Evolutionary conservation across 1,284 basidiomycete species (phyloP).

Genomic region (Apiotrichum siamense): DNA sequence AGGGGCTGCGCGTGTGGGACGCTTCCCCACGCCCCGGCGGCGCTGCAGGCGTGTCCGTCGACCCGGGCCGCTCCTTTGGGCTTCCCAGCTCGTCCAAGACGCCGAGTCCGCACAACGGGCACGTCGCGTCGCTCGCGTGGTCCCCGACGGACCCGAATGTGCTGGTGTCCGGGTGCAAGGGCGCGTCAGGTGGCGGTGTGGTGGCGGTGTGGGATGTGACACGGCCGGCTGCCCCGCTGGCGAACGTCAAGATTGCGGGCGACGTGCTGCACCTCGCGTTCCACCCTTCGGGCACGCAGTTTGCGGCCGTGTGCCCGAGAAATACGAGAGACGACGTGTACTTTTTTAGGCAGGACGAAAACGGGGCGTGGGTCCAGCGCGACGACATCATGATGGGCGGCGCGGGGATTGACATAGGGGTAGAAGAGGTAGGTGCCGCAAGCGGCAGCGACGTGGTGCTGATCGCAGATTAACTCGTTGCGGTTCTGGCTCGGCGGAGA

Average conservation of each 20-base stretch:
- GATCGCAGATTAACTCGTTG: conserved; percentile 37
- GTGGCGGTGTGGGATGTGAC: conserved; percentile 38
- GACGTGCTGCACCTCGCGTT: conserved; percentile 39
- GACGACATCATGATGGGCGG: conserved; percentile 34
- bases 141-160: conserved; percentile 34
- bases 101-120: conserved; percentile 31
- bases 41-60: background rate
- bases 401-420: conserved; percentile 22
- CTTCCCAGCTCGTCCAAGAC: conserved; percentile 22
- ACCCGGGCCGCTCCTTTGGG: conserved; percentile 13
- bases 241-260: conserved; percentile 29
- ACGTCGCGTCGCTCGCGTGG: conserved; percentile 37
- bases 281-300: conserved; percentile 37
- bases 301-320: conserved; percentile 35
- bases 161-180: conserved; percentile 37
- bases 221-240: conserved; percentile 12
- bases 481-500: conserved; percentile 34
- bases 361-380: conserved; percentile 29
- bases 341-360: conserved; percentile 29
- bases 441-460: conserved; percentile 3
- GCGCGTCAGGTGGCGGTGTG: conserved; percentile 14
- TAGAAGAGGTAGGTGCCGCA: conserved; percentile 38
- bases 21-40: background rate
- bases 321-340: conserved; percentile 31
- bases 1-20: conserved; percentile 27